A percentile compares a stretch with the other conserved stretches of the same genome.
Evolutionary conservation across 148 eudicot species (phyloP).

Genomic region (Amaranthus cruentus): DNA sequence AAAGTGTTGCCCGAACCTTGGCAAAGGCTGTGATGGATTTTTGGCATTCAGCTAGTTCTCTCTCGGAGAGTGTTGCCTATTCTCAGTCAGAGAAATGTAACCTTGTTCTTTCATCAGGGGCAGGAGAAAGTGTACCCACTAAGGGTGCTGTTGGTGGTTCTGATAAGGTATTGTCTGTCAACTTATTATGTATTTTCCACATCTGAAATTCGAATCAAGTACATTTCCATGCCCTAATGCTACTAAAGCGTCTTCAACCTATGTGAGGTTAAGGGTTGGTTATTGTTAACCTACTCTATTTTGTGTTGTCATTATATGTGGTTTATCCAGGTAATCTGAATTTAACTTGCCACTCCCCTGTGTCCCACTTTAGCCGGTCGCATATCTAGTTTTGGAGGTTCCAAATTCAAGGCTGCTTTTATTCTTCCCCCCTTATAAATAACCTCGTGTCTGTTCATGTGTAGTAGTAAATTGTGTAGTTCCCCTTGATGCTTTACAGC

Average conservation of each 20-base stretch:
- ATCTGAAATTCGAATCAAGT: background rate
- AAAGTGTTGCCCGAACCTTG: conserved; percentile 55
- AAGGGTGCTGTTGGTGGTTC: conserved; percentile 9
- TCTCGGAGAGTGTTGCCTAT: conserved; percentile 22
- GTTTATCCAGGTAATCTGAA: too few species aligned
- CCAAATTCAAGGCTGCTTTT: too few species aligned
- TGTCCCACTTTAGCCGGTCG: too few species aligned
- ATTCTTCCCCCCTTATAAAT: too few species aligned
- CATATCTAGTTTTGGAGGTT: too few species aligned
- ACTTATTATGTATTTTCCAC: background rate
- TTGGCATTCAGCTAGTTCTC: conserved; percentile 65
- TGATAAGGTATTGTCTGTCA: conserved; percentile 23
- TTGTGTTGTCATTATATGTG: background rate
- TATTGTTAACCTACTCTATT: background rate
- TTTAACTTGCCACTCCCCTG: too few species aligned
- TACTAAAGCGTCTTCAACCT: background rate
- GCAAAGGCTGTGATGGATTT: conserved; percentile 78
- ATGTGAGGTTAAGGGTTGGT: too few species aligned
- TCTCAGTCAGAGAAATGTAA: conserved; percentile 21
- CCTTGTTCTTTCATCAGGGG: conserved; percentile 20
- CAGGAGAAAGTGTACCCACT: conserved; percentile 11
- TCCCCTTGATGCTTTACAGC: too few species aligned
- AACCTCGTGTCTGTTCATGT: too few species aligned
- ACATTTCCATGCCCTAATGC: background rate
- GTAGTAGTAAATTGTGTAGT: too few species aligned